A percentile compares a stretch with the other conserved stretches of the same genome.
Evolutionary conservation across 2,329 filamentous ascomycete species (phyloP).

Genomic region (Dryadomyces quercus-mongolicae): DNA sequence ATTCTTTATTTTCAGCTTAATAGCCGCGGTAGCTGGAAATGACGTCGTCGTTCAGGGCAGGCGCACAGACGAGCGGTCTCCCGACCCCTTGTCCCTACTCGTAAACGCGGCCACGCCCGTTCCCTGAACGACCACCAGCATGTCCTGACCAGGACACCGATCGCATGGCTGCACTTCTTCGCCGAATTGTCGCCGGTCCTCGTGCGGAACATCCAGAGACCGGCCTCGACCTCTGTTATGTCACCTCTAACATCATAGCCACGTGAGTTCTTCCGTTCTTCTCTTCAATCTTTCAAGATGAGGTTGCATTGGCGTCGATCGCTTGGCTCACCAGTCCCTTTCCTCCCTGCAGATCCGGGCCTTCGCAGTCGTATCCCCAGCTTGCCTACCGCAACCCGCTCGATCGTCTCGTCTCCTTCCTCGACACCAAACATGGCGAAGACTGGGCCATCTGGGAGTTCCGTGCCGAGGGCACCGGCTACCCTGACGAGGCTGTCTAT

Average conservation of each 20-base stretch:
- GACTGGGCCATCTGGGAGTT: conserved; percentile 98
- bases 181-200: conserved; percentile 84
- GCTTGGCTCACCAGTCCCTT: background rate
- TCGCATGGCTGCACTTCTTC: conserved; percentile 59
- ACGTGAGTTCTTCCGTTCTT: conserved; percentile 28
- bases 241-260: conserved; percentile 65
- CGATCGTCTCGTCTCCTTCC: conserved; percentile 72
- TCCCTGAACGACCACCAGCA: too few species aligned
- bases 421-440: conserved; percentile 70
- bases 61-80: background rate
- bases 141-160: background rate
- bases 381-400: conserved; percentile 90
- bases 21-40: background rate
- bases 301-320: background rate
- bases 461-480: conserved; percentile 88
- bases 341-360: conserved; percentile 61
- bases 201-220: conserved; percentile 75
- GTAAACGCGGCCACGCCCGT: too few species aligned
- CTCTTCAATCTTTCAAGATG: too few species aligned
- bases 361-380: conserved; percentile 78
- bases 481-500: conserved; percentile 83
- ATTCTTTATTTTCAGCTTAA: too few species aligned
- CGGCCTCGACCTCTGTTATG: conserved; percentile 88
- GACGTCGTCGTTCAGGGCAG: background rate
- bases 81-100: too few species aligned